Evolutionary conservation across 495 filamentous ascomycete species (phyloP).

Genomic region (Neurospora tetraspora): DNA sequence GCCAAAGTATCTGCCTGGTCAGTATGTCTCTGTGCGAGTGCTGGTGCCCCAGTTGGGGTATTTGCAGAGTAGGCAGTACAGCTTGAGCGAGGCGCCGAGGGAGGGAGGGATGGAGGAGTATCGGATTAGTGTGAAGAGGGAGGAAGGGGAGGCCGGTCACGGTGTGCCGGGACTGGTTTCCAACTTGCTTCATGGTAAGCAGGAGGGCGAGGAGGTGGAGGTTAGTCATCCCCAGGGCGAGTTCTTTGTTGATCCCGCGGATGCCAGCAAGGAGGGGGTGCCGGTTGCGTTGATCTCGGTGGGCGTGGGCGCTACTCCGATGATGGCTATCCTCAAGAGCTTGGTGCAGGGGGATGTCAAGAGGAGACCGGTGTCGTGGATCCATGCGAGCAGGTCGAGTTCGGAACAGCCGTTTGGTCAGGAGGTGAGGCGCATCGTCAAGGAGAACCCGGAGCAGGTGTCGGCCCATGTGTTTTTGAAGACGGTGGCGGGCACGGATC

Average conservation of each 20-base stretch:
- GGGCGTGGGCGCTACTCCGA: slow-evolving; percentile 58
- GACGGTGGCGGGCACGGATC: slow-evolving; percentile 32
- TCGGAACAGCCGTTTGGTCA: slow-evolving; percentile 42
- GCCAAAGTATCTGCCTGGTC: slow-evolving; percentile 54
- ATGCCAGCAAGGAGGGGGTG: slow-evolving; percentile 28
- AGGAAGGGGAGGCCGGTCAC: slow-evolving; percentile 35
- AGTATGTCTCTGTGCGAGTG: slow-evolving; percentile 56
- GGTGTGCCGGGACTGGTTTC: slow-evolving; percentile 51
- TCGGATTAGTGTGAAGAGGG: slow-evolving; percentile 60
- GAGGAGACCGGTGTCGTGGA: slow-evolving; percentile 50
- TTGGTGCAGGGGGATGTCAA: slow-evolving; percentile 18
- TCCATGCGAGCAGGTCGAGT: slow-evolving; percentile 49
- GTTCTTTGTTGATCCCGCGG: slow-evolving; percentile 44
- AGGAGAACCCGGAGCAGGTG: slow-evolving; percentile 29
- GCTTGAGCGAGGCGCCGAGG: slow-evolving; percentile 51
- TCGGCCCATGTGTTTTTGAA: slow-evolving; percentile 32
- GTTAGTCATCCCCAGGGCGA: slow-evolving; percentile 62
- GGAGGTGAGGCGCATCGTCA: slow-evolving; percentile 40
- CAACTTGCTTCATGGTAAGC: slow-evolving; percentile 53
- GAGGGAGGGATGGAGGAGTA: slow-evolving; percentile 39
- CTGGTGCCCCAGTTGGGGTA: slow-evolving; percentile 47
- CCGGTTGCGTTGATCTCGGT: slow-evolving; percentile 58
- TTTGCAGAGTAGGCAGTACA: slow-evolving; percentile 61
- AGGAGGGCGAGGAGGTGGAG: slow-evolving; percentile 51
- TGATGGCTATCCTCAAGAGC: slow-evolving; percentile 56